phyloP scores from a whole-genome alignment of 176 grass and related monocot species.

The Zoysia pacifica region DNA sequence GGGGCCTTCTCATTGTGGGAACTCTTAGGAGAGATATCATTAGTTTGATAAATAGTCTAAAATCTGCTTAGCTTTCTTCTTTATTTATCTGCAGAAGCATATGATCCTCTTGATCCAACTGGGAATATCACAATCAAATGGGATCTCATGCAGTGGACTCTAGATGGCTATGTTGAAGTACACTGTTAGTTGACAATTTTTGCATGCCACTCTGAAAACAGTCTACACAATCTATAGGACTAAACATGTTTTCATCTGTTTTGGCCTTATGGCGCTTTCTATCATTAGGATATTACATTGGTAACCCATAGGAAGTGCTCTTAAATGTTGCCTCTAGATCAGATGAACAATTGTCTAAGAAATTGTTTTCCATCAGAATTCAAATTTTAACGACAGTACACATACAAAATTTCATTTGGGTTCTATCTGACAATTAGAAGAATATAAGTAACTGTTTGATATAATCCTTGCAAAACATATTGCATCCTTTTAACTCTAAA shows the following conservation, averaged over 20 bases:
- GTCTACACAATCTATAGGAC: no score
- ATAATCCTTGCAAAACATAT: background rate
- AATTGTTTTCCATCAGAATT: conserved; percentile 6
- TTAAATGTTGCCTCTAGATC: background rate
- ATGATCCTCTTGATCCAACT: conserved; percentile 75
- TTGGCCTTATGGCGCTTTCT: background rate
- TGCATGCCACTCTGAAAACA: background rate
- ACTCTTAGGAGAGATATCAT: background rate
- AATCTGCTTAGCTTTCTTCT: conserved; percentile 15
- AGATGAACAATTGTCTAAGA: background rate
- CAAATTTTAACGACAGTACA: background rate
- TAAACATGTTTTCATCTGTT: background rate
- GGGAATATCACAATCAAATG: conserved; percentile 89
- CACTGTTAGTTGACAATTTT: background rate
- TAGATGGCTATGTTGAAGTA: conserved; percentile 84
- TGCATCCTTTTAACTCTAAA: background rate
- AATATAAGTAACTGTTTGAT: background rate
- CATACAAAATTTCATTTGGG: background rate
- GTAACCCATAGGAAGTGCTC: background rate
- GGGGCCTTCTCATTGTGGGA: background rate
- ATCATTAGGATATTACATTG: background rate
- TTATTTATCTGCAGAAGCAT: conserved; percentile 52
- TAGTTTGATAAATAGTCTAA: conserved; percentile 5
- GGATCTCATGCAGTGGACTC: conserved; percentile 79
- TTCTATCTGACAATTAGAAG: background rate